phyloP scores from a whole-genome alignment of 176 grass and related monocot species.

The Cenchrus fungigraminus region DNA sequence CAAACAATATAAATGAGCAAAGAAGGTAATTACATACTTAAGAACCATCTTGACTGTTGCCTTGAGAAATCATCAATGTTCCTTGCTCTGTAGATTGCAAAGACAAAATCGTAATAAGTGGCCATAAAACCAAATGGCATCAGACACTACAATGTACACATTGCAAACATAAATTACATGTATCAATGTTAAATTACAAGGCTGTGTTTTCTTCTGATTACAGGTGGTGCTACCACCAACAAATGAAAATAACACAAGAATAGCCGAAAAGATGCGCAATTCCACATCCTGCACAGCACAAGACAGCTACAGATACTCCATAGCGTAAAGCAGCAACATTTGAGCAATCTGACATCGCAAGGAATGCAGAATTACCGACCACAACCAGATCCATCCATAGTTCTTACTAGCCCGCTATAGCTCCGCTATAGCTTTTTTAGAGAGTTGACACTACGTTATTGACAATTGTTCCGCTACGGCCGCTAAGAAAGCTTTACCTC shows the following conservation, averaged over 20 bases:
- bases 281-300: too few relatives aligned
- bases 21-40: constrained; percentile 31
- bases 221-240: too few relatives aligned
- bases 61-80: constrained; percentile 12
- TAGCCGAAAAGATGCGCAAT: too few relatives aligned
- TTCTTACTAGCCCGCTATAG: too few relatives aligned
- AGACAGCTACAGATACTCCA: too few relatives aligned
- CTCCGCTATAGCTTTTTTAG: too few relatives aligned
- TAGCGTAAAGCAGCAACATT: neutral
- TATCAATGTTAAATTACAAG: neutral
- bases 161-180: neutral
- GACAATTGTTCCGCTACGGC: too few relatives aligned
- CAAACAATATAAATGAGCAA: neutral
- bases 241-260: too few relatives aligned
- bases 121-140: neutral
- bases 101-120: neutral
- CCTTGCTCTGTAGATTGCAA: constrained; percentile 7
- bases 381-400: too few relatives aligned
- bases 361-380: neutral
- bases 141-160: neutral
- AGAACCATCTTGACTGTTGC: constrained; percentile 42
- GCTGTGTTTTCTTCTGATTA: neutral
- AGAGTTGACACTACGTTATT: too few relatives aligned
- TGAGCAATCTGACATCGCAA: neutral
- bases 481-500: too few relatives aligned